phyloP scores from a whole-genome alignment of 305 asterid species.

The Solanum hybrid region DNA sequence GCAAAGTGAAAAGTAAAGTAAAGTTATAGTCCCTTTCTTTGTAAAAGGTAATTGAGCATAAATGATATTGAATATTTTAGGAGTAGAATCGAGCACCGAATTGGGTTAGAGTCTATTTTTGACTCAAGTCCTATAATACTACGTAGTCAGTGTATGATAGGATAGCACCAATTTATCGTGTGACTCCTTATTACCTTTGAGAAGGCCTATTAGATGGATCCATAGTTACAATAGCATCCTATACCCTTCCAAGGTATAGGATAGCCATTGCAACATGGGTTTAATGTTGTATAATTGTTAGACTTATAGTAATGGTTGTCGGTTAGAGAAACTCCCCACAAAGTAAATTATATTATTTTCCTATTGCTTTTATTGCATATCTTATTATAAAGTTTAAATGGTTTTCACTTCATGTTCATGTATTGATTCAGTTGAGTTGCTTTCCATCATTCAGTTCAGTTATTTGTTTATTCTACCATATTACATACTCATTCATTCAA shows the following conservation, averaged over 20 bases:
- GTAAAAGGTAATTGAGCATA: not conserved
- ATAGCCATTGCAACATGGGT: not conserved
- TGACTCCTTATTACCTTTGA: not conserved
- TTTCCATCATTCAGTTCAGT: not conserved
- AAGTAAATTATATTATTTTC: no score
- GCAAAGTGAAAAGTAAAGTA: not conserved
- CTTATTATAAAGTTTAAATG: not conserved
- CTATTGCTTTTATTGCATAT: not conserved
- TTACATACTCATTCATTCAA: not conserved
- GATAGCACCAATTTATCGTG: not conserved
- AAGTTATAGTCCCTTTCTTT: no score
- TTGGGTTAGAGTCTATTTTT: not conserved
- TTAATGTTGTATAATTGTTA: no score
- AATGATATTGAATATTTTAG: not conserved
- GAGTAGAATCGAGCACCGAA: not conserved
- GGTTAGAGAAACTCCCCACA: not conserved
- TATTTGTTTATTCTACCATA: not conserved
- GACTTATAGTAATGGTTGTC: not conserved
- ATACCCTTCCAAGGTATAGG: not conserved
- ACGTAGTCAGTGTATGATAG: not conserved
- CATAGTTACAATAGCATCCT: not conserved
- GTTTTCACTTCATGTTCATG: not conserved
- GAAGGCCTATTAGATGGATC: not conserved
- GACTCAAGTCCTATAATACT: no score
- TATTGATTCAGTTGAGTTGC: not conserved